phyloP scores from a whole-genome alignment of 1,284 basidiomycete genomes.

The Moesziomyces sp. region DNA sequence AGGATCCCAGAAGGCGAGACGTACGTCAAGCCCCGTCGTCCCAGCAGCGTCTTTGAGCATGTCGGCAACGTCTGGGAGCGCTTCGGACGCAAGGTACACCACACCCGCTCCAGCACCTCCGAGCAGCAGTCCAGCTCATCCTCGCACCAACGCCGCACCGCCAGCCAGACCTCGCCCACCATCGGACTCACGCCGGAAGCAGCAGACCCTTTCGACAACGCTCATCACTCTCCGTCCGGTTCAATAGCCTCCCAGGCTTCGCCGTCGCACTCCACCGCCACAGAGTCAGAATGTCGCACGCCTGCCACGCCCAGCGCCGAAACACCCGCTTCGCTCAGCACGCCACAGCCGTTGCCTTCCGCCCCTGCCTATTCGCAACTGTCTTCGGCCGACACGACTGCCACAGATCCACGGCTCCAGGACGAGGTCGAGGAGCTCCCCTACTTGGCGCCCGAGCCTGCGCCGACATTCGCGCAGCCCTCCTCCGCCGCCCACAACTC shows the following conservation, averaged over 20 bases:
- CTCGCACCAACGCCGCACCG: slow-evolving; percentile 18
- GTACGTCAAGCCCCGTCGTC: slow-evolving; percentile 25
- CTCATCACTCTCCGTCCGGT: slow-evolving; percentile 18
- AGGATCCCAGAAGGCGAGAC: slow-evolving; percentile 19
- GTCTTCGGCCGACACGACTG: background rate
- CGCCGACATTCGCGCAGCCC: background rate
- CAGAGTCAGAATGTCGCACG: slow-evolving; percentile 34
- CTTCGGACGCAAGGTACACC: slow-evolving; percentile 53
- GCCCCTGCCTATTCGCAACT: slow-evolving; percentile 28
- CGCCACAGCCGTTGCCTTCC: slow-evolving; percentile 27
- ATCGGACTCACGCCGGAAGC: slow-evolving; percentile 24
- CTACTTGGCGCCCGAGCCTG: slow-evolving; percentile 33
- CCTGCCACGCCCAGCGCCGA: slow-evolving; percentile 27
- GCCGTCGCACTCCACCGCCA: slow-evolving; percentile 29
- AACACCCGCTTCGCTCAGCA: slow-evolving; percentile 13
- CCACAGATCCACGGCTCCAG: slow-evolving; percentile 2
- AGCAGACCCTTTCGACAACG: slow-evolving; percentile 14
- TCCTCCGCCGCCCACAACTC: slow-evolving; percentile 4
- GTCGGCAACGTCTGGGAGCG: slow-evolving; percentile 58
- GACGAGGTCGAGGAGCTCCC: slow-evolving; percentile 41
- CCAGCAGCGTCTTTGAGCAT: slow-evolving; percentile 62
- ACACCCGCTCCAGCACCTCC: slow-evolving; percentile 30
- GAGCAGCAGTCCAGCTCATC: slow-evolving; percentile 31
- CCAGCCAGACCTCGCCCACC: slow-evolving; percentile 29
- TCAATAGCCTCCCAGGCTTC: slow-evolving; percentile 33